Conservation (phyloP, 169 alveolate genomes). For the Plasmodium reichenowi region DNA sequence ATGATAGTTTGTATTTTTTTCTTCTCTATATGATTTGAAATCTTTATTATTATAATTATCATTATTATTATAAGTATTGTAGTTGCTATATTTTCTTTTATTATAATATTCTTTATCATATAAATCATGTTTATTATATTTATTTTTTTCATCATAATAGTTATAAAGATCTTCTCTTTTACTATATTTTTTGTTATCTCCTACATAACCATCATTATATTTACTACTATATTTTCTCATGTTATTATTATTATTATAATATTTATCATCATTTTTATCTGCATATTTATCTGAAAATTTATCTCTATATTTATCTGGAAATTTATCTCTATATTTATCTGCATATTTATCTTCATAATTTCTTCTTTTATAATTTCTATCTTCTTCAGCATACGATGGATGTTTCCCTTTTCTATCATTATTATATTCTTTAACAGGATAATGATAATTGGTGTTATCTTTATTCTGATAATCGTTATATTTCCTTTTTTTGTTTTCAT, state of each 20-base stretch:
- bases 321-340: not conserved
- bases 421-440: not conserved
- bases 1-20: slow-evolving; percentile 12
- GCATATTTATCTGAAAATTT: not conserved
- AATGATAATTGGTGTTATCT: too few species aligned
- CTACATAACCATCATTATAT: slow-evolving; percentile 9
- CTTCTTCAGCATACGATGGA: not conserved
- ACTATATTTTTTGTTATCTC: slow-evolving; percentile 9
- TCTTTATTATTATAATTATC: slow-evolving; percentile 29
- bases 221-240: slow-evolving; percentile 13
- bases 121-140: not conserved
- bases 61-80: slow-evolving; percentile 25
- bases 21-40: slow-evolving; percentile 9
- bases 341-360: not conserved
- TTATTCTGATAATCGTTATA: slow-evolving; percentile 14
- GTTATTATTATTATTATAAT: slow-evolving; percentile 11
- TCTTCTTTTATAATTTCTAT: not conserved
- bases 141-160: not conserved
- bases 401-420: slow-evolving; percentile 29
- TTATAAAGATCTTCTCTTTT: slow-evolving; percentile 1
- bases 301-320: slow-evolving; percentile 10
- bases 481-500: slow-evolving; percentile 47
- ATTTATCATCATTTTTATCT: slow-evolving; percentile 39
- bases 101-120: slow-evolving; percentile 12
- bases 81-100: not conserved